Conservation (phyloP, 345 rosid genomes). For the Euphorbia pulcherrima region DNA sequence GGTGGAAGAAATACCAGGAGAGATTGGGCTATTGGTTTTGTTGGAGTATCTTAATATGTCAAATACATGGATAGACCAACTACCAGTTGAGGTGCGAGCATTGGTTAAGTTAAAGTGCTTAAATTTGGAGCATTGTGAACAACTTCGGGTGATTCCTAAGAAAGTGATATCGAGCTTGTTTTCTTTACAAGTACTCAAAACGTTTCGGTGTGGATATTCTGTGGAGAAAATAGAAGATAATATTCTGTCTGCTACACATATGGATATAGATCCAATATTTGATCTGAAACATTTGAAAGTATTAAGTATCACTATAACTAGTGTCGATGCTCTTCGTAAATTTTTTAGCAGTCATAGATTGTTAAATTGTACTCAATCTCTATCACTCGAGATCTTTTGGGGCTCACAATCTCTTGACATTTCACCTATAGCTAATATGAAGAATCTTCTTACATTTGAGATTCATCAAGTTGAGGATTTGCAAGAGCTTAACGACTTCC, state of each 20-base stretch:
- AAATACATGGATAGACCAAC: not conserved
- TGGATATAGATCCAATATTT: not conserved
- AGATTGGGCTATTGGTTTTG: not conserved
- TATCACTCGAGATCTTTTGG: not conserved
- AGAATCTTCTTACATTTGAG: not conserved
- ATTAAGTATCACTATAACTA: not conserved
- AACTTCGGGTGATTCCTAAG: not conserved
- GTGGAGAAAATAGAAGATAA: not conserved
- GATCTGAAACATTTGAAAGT: not conserved
- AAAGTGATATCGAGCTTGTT: not conserved
- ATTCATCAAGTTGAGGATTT: not conserved
- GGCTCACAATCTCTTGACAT: not conserved
- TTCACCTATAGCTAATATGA: not conserved
- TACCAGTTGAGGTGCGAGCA: not conserved
- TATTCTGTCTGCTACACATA: not conserved
- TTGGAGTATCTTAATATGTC: not conserved
- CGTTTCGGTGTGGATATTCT: not conserved
- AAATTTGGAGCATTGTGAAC: not conserved
- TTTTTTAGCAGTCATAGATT: not conserved
- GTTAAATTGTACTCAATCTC: not conserved
- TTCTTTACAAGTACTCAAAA: not conserved
- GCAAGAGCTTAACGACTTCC: not conserved
- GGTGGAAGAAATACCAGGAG: not conserved
- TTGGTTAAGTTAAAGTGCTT: not conserved
- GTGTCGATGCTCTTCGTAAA: not conserved